These are phyloP conservation scores for Phytophthora rubi DNA, from an alignment of 352 stramenopile species.

Conservation along the genomic window DNA sequence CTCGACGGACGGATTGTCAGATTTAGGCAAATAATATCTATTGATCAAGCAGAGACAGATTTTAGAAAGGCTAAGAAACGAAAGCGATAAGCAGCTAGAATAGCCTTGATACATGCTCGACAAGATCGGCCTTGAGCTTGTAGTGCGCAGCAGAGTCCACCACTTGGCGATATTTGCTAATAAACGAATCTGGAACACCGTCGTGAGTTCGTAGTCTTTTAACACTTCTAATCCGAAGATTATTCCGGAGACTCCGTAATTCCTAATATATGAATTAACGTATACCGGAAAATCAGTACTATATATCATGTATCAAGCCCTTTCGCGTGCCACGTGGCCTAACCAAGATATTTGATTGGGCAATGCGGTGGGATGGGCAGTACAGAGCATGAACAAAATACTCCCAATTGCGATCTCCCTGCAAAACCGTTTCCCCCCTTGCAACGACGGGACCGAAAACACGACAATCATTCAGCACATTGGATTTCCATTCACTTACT, in stretches of 20 bases:
- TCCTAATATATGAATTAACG: not conserved
- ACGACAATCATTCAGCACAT: conserved; percentile 12
- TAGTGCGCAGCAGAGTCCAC: no score
- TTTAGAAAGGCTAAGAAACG: conserved; percentile 1
- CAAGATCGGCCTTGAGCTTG: no score
- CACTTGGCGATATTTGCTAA: no score
- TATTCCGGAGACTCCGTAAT: not conserved
- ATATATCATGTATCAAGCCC: conserved; percentile 4
- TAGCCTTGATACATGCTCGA: not conserved
- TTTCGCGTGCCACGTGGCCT: conserved; percentile 4
- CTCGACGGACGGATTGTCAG: conserved; percentile 3
- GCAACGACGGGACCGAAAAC: not conserved
- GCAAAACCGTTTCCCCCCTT: not conserved
- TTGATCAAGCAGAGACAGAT: not conserved
- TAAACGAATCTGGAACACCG: no score
- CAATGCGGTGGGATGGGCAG: not conserved
- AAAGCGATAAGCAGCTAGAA: not conserved
- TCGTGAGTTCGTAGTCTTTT: no score
- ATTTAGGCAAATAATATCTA: conserved; percentile 8
- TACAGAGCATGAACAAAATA: conserved; percentile 3
- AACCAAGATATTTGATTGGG: not conserved
- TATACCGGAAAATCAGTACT: conserved; percentile 8
- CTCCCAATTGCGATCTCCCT: conserved; percentile 9
- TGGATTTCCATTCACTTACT: not conserved
- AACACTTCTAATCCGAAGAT: not conserved